Percentiles rank a stretch among this genome's conserved stretches.
Conservation (phyloP, 768 basidiomycete species). For the Leccinum obscurum region DNA sequence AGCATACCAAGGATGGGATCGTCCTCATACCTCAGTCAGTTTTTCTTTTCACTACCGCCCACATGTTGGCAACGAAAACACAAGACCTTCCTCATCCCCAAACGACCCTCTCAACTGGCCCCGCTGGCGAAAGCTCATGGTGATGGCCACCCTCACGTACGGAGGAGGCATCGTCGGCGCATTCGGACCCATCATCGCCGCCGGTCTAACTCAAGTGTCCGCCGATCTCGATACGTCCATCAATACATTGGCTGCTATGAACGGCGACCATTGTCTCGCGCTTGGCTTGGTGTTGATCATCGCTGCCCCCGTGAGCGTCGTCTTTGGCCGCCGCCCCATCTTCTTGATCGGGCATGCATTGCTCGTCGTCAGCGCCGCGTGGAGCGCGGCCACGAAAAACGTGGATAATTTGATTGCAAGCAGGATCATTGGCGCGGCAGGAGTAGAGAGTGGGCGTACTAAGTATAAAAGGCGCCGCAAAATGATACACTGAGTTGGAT, state of each 20-base stretch:
- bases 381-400: background rate
- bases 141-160: background rate
- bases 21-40: background rate
- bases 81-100: background rate
- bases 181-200: background rate
- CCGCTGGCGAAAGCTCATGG: background rate
- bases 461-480: background rate
- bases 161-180: background rate
- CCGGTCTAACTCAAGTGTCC: background rate
- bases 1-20: background rate
- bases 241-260: background rate
- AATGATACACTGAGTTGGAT: background rate
- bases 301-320: background rate
- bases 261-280: background rate
- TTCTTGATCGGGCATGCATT: background rate
- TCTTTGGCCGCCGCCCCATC: background rate
- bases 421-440: slow-evolving; percentile 42
- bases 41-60: background rate
- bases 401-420: background rate
- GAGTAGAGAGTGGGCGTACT: slow-evolving; percentile 58
- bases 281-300: background rate
- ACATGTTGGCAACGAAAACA: background rate
- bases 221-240: background rate
- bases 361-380: background rate
- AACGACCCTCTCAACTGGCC: slow-evolving; percentile 1